A percentile compares a stretch with the other conserved stretches of the same genome.
phyloP scores from a whole-genome alignment of 768 basidiomycete genomes.

The Kwoniella mangroviensis region DNA sequence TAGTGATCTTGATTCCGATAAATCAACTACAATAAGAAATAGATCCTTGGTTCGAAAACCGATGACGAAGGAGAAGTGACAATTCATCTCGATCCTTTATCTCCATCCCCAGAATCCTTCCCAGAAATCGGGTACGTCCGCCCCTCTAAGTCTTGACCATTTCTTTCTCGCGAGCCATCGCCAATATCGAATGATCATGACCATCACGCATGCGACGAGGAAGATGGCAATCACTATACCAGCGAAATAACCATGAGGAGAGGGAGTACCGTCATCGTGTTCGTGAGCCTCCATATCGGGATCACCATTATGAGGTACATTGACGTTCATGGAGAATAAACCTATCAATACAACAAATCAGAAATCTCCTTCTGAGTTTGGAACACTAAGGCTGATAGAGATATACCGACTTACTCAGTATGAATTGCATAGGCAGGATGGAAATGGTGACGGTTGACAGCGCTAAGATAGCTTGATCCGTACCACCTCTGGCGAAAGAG shows the following conservation, averaged over 20 bases:
- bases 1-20: too few relatives aligned
- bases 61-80: too few relatives aligned
- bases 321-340: constrained; percentile 70
- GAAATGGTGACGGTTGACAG: constrained; percentile 72
- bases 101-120: constrained; percentile 50
- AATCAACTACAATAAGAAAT: too few relatives aligned
- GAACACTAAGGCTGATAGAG: neutral
- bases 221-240: constrained; percentile 63
- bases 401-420: constrained; percentile 53
- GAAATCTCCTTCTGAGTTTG: neutral
- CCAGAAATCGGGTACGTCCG: constrained; percentile 37
- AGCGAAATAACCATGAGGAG: constrained; percentile 65
- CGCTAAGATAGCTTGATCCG: constrained; percentile 70
- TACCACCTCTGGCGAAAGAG: constrained; percentile 66
- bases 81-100: constrained; percentile 16
- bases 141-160: constrained; percentile 36
- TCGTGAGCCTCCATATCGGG: constrained; percentile 21
- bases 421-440: constrained; percentile 68
- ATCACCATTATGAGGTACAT: constrained; percentile 66
- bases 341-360: constrained; percentile 60
- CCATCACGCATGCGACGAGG: constrained; percentile 62
- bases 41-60: too few relatives aligned
- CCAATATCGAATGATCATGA: constrained; percentile 67
- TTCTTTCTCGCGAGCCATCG: constrained; percentile 65
- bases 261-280: constrained; percentile 50